Percentiles rank a stretch among this genome's conserved stretches.
phyloP scores from a whole-genome alignment of 306 rosid genomes.

The Casuarina glauca region DNA sequence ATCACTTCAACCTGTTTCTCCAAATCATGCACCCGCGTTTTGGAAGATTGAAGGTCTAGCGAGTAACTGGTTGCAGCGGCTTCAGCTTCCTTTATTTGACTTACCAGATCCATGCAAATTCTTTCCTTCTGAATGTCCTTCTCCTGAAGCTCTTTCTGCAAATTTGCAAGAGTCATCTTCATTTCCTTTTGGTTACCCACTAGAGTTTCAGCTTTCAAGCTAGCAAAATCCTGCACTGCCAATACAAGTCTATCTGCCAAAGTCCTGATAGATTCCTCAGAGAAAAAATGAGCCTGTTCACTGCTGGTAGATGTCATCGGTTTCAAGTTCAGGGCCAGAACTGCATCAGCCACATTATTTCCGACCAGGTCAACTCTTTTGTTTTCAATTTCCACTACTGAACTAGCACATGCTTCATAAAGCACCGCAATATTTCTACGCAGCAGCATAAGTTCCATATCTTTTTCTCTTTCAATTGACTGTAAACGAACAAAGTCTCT shows the following conservation, averaged over 20 bases:
- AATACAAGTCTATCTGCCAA: constrained; percentile 61
- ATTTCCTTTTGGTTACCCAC: constrained; percentile 68
- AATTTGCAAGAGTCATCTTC: constrained; percentile 60
- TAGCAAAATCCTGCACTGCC: constrained; percentile 62
- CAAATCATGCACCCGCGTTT: constrained; percentile 49
- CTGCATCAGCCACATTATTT: constrained; percentile 37
- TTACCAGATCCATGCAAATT: constrained; percentile 80
- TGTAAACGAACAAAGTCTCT: constrained; percentile 43
- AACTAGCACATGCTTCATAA: constrained; percentile 62
- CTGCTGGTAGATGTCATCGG: constrained; percentile 20
- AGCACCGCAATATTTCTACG: constrained; percentile 55
- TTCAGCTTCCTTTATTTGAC: constrained; percentile 87
- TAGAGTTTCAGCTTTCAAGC: constrained; percentile 57
- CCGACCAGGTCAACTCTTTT: constrained; percentile 69
- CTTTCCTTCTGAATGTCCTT: constrained; percentile 84
- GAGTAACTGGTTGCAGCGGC: constrained; percentile 57
- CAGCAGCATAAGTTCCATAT: constrained; percentile 53
- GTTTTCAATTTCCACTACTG: constrained; percentile 51
- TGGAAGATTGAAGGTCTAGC: constrained; percentile 68
- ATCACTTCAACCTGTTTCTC: constrained; percentile 53
- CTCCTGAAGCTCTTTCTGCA: constrained; percentile 93
- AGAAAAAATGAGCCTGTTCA: constrained; percentile 26
- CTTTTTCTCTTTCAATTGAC: constrained; percentile 42
- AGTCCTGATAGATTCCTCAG: constrained; percentile 62
- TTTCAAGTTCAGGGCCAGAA: constrained; percentile 24